Conservation (phyloP, 257 asterid genomes). For the Capsicum chinense region DNA sequence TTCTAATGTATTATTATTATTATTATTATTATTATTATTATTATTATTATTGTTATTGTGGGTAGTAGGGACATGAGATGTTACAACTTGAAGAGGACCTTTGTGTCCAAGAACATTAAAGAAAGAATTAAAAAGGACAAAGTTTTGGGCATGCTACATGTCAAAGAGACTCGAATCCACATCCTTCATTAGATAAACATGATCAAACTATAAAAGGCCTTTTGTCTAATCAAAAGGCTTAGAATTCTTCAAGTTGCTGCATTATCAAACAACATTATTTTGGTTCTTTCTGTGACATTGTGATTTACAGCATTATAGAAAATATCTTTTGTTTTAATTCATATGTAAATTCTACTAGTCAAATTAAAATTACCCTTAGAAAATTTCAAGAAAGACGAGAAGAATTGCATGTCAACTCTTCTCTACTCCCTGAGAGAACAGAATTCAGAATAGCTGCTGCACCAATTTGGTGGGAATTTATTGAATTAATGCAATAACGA, state of each 20-base stretch:
- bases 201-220: too few relatives aligned
- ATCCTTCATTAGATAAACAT: background rate
- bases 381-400: background rate
- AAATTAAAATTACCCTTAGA: background rate
- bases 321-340: background rate
- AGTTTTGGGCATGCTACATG: background rate
- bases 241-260: background rate
- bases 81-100: background rate
- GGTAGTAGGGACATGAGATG: background rate
- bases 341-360: background rate
- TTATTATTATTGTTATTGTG: background rate
- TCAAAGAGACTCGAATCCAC: background rate
- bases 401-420: background rate
- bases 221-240: background rate
- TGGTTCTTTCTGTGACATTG: background rate
- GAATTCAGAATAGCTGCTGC: background rate
- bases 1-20: background rate
- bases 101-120: background rate
- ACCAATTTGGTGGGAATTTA: background rate
- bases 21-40: background rate
- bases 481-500: background rate
- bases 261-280: background rate
- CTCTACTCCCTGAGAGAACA: too few relatives aligned
- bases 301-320: background rate
- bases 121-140: background rate